Evolutionary conservation across 192 early-diverging fungal genomes (phyloP), one percentile per base, ranked within the genome.

Genomic region (Podila verticillata): DNA sequence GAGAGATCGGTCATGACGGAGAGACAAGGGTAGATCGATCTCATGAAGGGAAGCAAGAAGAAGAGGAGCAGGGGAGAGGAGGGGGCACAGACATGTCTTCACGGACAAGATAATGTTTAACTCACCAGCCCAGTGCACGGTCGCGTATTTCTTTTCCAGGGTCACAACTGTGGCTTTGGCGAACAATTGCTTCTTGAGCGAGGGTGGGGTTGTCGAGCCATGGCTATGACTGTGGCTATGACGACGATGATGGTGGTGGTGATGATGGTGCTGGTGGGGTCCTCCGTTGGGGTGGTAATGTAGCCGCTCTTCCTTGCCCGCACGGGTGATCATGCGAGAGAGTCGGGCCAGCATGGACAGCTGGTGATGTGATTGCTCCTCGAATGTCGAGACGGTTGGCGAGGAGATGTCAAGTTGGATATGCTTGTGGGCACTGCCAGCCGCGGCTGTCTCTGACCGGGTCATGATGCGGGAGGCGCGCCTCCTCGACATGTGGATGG

Each of bases 101-200:
- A 8, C 7, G 32, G 51, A 5, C 44, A 49, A 65, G 7, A 9
- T n/a, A 44, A 3, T 20, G 12, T 29, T 4, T 49, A 60, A 51
- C 69, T 30, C 68, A 80, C 77, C 77, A 63, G 77, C 77, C 77
- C 77, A 80, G 44, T 63, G 65, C 47, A 80, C 77, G 47, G 72
- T 73, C 19, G 83, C 72, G 57, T 84, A 84, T 70, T 84, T 84
- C 70, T 64, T 49, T 48, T 84, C 83, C 44, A 82, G 39, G 5
- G 83, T 84, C 7, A 77, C 74, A 30, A 84, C 79, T 2, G 79
- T 82, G 0, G 83, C 83, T 58, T 81, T 81, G 72, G 48, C 64
- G 56, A 84, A 81, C 29, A 84, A 70, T 10, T 77, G 81, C 58
- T 71, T 72, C 12, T 26, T 63, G 34, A 82, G 63, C 20, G 81